Percentiles rank a stretch among this genome's conserved stretches.
phyloP scores from a whole-genome alignment of 1,284 basidiomycete species.

The Microbotryum saponariae region DNA sequence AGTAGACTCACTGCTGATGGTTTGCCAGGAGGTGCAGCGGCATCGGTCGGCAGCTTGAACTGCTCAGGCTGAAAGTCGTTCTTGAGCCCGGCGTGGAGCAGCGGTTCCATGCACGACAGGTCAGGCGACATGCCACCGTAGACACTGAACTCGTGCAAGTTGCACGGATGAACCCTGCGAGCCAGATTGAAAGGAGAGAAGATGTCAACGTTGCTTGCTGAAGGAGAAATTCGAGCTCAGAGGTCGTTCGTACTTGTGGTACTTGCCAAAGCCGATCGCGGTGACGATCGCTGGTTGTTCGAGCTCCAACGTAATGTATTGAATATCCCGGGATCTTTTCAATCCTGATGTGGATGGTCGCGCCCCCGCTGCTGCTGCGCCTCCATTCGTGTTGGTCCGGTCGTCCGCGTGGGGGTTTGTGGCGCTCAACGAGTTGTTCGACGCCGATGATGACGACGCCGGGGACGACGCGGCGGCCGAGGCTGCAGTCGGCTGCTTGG shows the following conservation, averaged over 20 bases:
- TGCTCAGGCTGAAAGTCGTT: conserved; percentile 38
- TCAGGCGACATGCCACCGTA: conserved; percentile 37
- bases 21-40: too few species aligned
- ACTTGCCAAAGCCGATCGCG: conserved; percentile 41
- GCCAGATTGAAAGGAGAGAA: neutral
- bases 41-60: conserved; percentile 28
- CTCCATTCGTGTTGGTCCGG: neutral
- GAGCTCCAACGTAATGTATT: conserved; percentile 40
- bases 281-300: conserved; percentile 35
- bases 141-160: conserved; percentile 39
- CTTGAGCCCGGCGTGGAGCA: conserved; percentile 37
- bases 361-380: neutral
- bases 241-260: conserved; percentile 33
- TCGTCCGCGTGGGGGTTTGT: neutral
- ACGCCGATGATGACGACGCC: conserved; percentile 7
- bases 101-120: conserved; percentile 31
- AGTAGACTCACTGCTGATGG: neutral
- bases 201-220: neutral
- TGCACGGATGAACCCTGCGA: conserved; percentile 38
- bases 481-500: conserved; percentile 9
- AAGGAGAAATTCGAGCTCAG: neutral
- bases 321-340: conserved; percentile 28
- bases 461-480: conserved; percentile 3
- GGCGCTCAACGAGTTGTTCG: conserved; percentile 4
- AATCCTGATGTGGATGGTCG: conserved; percentile 2